These are phyloP conservation scores for Cunninghamia lanceolata DNA, from an alignment of 75 land plant species.

Conservation along the genomic window DNA sequence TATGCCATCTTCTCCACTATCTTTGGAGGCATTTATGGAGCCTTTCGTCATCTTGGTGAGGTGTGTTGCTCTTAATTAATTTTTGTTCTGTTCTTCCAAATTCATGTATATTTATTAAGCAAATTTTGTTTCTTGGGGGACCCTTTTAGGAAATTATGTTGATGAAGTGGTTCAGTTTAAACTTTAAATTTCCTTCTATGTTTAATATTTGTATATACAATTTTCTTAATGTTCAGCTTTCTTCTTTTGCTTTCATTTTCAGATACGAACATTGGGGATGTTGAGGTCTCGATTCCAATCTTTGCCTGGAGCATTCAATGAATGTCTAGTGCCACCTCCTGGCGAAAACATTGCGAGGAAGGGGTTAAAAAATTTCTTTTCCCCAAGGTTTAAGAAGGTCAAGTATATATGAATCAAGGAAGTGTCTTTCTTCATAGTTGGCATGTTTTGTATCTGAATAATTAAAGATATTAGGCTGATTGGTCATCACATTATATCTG, in stretches of 20 bases:
- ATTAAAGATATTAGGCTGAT: not conserved
- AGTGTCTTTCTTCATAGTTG: not conserved
- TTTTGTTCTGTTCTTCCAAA: not conserved
- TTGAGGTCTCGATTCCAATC: slow-evolving; percentile 82
- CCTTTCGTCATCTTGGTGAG: slow-evolving; percentile 94
- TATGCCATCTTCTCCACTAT: slow-evolving; percentile 85
- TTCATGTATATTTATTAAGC: not conserved
- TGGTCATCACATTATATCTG: slow-evolving; percentile 18
- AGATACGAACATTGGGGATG: slow-evolving; percentile 94
- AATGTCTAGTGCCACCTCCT: slow-evolving; percentile 49
- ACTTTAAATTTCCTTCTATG: not conserved
- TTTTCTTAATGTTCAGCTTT: not conserved
- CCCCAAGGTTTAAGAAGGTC: slow-evolving; percentile 41
- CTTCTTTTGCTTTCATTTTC: slow-evolving; percentile 1
- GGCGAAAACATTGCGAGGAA: slow-evolving; percentile 16
- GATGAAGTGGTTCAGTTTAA: not conserved
- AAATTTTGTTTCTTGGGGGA: not conserved
- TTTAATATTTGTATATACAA: not conserved
- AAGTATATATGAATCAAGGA: not conserved
- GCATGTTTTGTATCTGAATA: not conserved
- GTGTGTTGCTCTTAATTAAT: slow-evolving; percentile 30
- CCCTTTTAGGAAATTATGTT: not conserved
- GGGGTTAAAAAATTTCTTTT: slow-evolving; percentile 22
- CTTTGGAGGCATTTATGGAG: slow-evolving; percentile 88
- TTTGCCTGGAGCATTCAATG: slow-evolving; percentile 80